Conservation (phyloP, 805 yeast species). For the Maudiozyma serrabonitensis region DNA sequence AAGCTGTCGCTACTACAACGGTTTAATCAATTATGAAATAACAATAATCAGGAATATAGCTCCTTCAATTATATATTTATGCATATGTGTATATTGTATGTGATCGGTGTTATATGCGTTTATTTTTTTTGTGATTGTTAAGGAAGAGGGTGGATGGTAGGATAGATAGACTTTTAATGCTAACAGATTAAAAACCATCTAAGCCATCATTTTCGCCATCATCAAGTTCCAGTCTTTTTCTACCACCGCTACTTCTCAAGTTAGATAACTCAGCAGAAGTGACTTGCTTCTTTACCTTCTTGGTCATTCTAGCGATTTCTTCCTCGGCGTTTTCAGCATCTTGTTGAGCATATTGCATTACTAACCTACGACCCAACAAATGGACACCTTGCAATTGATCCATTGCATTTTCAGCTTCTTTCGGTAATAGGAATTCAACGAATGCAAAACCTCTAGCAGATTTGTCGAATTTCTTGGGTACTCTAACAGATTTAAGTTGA, state of each 20-base stretch:
- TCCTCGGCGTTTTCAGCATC: conserved; percentile 80
- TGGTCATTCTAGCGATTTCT: conserved; percentile 84
- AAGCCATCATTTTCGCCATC: conserved; percentile 27
- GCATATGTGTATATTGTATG: too few species aligned
- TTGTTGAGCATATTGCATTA: conserved; percentile 82
- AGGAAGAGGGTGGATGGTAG: too few species aligned
- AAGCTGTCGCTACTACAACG: too few species aligned
- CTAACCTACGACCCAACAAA: conserved; percentile 87
- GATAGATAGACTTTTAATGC: background rate
- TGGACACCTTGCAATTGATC: conserved; percentile 91
- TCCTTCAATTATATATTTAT: too few species aligned
- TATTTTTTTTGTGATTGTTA: too few species aligned
- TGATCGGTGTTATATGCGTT: too few species aligned
- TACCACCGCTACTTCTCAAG: conserved; percentile 58
- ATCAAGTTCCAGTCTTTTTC: conserved; percentile 56
- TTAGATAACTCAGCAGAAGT: conserved; percentile 69
- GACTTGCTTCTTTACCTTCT: conserved; percentile 72
- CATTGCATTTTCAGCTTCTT: conserved; percentile 94
- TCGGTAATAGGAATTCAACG: conserved; percentile 77
- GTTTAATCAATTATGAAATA: too few species aligned
- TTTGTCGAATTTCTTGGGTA: conserved; percentile 92
- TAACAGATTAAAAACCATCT: background rate
- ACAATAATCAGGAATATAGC: too few species aligned
- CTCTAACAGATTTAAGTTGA: conserved; percentile 85
- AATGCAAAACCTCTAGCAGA: conserved; percentile 96